These are phyloP conservation scores for Cyclospora cayetanensis DNA, from an alignment of 169 alveolate genomes.

Conservation along the genomic window DNA sequence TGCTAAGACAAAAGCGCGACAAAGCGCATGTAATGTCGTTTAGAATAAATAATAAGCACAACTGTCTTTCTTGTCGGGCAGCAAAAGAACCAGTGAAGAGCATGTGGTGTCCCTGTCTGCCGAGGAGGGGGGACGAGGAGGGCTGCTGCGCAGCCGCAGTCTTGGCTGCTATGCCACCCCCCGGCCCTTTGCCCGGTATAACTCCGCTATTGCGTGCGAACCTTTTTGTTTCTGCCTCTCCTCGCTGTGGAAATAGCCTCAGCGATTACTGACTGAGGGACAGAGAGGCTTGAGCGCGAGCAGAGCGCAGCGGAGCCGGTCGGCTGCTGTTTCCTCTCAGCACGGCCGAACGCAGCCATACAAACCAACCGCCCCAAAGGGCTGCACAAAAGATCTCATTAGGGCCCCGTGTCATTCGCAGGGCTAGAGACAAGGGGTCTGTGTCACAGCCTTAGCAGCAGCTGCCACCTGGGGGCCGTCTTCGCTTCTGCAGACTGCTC, in stretches of 20 bases:
- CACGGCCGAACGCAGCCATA: neutral
- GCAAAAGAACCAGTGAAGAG: no score
- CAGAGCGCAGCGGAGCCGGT: neutral
- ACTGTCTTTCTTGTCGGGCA: no score
- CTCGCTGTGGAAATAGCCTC: neutral
- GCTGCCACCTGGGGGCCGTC: constrained; percentile 32
- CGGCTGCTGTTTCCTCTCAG: neutral
- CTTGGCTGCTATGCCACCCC: neutral
- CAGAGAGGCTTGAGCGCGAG: neutral
- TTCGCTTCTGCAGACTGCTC: constrained; percentile 55
- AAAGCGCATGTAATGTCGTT: no score
- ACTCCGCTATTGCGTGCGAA: neutral
- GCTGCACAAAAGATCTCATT: neutral
- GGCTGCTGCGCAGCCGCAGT: neutral
- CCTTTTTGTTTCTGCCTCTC: neutral
- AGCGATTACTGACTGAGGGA: neutral
- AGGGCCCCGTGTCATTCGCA: neutral
- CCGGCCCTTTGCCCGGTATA: neutral
- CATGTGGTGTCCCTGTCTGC: neutral
- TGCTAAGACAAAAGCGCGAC: no score
- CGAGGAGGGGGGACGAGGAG: neutral
- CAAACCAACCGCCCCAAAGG: neutral
- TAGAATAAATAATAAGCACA: no score
- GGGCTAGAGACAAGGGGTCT: neutral
- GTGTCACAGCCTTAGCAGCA: neutral